Base-by-base conservation (phyloP, 345 rosid genomes). In the Pseudoturritis turrita region DNA sequence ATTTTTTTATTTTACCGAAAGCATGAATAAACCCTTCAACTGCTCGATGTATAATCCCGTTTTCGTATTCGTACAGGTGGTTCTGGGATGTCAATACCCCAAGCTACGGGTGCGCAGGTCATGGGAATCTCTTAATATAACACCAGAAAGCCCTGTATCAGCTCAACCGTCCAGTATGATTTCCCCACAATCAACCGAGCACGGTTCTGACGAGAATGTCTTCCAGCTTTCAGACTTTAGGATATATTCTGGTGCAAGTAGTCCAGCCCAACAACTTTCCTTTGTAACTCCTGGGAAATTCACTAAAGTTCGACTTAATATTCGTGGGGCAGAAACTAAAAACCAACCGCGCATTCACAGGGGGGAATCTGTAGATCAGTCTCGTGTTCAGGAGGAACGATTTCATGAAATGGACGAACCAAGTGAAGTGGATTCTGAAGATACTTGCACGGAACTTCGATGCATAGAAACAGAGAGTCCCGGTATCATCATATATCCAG, bases 81-180 rank as follows among this genome's bases (percentile, higher is more conserved):
- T 71, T 65, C 67, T 74, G 55, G 82, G 80, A 46, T 57, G 65
- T 71, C 86, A 81, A 55, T 89, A 91, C 79, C 98, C 96, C 23
- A 85, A 83, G 75, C 72, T 89, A 71, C 83, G 87, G 23, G 83
- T 95, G 76, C 79, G 85, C 41, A 78, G 69, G 55, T 85, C 97
- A 29, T 88, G 87, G 87, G 89, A 80, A 62, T 83, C 81, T 60
- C 88, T 78, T 35, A 71, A 52, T 68, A 69, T 77, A 31, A 50
- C 72, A 65, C 76, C 86, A 43, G 80, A 77, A 51, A 74, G 81
- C 63, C 81, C 84, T 35, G 51, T 67, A 52, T 58, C 78, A 22
- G 83, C 67, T 39, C 85, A 79, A 60, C 83, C 81, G 31, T 78
- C 77, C 50, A 73, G 78, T 67, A 77, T 82, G 54, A 63, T 62